A percentile compares a stretch with the other conserved stretches of the same genome.
Conservation (phyloP, 176 grass and related monocot genomes). For the Lolium multiflorum region DNA sequence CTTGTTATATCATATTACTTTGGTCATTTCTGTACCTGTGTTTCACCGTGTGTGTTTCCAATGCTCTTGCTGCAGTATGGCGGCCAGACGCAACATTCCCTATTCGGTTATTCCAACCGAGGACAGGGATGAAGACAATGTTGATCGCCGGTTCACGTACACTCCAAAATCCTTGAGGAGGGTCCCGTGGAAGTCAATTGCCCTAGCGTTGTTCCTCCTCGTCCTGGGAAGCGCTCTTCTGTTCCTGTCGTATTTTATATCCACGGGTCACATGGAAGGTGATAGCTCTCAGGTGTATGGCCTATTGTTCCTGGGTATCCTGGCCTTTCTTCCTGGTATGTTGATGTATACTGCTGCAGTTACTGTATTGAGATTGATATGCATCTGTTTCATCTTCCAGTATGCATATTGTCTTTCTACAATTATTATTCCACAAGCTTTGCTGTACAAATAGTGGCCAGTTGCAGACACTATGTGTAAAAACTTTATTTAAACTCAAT, state of each 20-base stretch:
- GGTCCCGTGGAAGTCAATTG: slow-evolving; percentile 96
- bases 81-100: slow-evolving; percentile 64
- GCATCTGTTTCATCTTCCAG: slow-evolving; percentile 2
- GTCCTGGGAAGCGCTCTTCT: slow-evolving; percentile 72
- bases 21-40: neutral
- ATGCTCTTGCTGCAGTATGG: slow-evolving; percentile 53
- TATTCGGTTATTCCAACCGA: slow-evolving; percentile 68
- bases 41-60: neutral
- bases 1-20: neutral
- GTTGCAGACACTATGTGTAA: neutral
- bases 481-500: neutral
- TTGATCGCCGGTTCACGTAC: slow-evolving; percentile 80
- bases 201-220: slow-evolving; percentile 87
- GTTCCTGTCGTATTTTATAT: slow-evolving; percentile 83
- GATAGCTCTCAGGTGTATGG: slow-evolving; percentile 88
- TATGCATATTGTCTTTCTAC: neutral
- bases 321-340: slow-evolving; percentile 90
- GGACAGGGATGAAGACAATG: slow-evolving; percentile 47
- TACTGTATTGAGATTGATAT: slow-evolving; percentile 5
- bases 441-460: neutral
- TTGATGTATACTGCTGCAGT: neutral
- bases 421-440: neutral
- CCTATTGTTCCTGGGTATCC: slow-evolving; percentile 79
- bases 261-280: slow-evolving; percentile 88
- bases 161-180: slow-evolving; percentile 70